These are phyloP conservation scores for Paramecium pentaurelia DNA, from an alignment of 73 alveolate species.

Conservation along the genomic window DNA sequence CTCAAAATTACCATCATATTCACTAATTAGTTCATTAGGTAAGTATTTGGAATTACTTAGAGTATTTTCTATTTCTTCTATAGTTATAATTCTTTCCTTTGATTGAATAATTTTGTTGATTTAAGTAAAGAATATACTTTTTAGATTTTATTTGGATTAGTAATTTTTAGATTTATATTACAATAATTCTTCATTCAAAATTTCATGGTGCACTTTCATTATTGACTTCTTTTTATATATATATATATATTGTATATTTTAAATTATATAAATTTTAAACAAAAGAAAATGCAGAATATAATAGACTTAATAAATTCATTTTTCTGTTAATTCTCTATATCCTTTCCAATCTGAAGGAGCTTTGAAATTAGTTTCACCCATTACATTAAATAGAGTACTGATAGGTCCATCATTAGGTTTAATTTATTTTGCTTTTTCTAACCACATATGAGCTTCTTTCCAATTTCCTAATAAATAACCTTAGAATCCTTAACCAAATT, in stretches of 20 bases:
- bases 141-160: background rate
- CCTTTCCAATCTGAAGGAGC: constrained; percentile 93
- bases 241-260: no score
- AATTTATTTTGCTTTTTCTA: constrained; percentile 54
- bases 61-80: background rate
- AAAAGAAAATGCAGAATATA: background rate
- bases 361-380: constrained; percentile 60
- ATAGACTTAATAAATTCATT: constrained; percentile 58
- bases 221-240: background rate
- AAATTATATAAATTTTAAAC: background rate
- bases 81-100: background rate
- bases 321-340: constrained; percentile 81
- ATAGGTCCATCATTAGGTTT: constrained; percentile 83
- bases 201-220: background rate
- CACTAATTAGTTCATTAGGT: background rate
- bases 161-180: background rate
- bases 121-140: background rate
- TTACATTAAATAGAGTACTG: constrained; percentile 62
- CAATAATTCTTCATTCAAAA: background rate
- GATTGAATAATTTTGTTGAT: background rate
- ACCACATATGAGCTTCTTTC: constrained; percentile 61
- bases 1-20: background rate
- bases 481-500: constrained; percentile 54
- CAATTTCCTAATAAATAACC: constrained; percentile 67
- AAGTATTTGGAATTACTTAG: background rate